Evolutionary conservation across 2,329 filamentous ascomycete species (phyloP), one percentile per base, ranked within the genome.

Genomic region (Phyllosticta citriasiana): DNA sequence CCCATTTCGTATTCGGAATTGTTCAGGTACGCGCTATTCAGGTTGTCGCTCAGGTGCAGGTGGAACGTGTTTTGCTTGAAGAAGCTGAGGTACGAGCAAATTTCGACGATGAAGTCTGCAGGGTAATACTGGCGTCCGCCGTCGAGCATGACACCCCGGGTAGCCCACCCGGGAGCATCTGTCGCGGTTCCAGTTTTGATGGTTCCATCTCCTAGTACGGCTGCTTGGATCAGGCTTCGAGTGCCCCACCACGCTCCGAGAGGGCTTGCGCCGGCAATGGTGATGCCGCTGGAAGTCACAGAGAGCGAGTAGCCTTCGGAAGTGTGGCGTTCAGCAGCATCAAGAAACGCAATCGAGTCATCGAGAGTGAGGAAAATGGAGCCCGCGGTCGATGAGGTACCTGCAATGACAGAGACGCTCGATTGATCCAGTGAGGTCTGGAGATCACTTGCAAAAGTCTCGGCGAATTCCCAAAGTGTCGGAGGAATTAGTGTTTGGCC

Each of bases 11-110:
- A 73, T 2, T 74, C 76, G 55, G 84, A 83, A 19, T 78, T 73
- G 24, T 74, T 72, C 1, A 77, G 55, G 14, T 62, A 57, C 4
- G 57, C 60, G 55, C 55, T 57, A 4, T 51, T 50, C 72, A 82
- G 70, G 65, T 84, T 84, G 67, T 85, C 83, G 63, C 78, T 82
- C 3, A 83, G 73, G 66, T 85, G 83, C 19, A 84, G 69, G 53
- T 85, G 83, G 58, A 85, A 80, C 1, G 78, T 78, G 64, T 83
- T 84, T 64, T 84, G 78, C 66, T 85, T 85, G 72, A 83, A 85
- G 67, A 82, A 84, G 27, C 82, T 84, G 64, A 83, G 79, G 68
- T 84, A 85, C 0, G 78, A 76, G 69, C 83, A 85, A 64, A 85
- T 71, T n/a, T 84, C 82, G 51, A 77, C 74, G 16, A 85, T 66